These are phyloP conservation scores for Lipomyces starkeyi DNA, from an alignment of 805 yeast genomes.

Conservation along the genomic window DNA sequence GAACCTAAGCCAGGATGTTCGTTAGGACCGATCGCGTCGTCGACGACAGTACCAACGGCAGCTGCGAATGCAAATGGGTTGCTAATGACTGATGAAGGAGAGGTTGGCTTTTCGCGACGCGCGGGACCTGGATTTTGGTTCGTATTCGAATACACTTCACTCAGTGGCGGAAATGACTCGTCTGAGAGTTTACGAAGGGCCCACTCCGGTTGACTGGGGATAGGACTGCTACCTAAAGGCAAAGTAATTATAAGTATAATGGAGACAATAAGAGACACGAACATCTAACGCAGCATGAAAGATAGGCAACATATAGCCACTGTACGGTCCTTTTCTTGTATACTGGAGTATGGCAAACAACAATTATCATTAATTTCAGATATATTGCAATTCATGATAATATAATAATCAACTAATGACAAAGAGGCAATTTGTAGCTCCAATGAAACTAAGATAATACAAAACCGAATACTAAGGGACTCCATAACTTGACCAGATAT, in stretches of 20 bases:
- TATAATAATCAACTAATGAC: constrained; percentile 2
- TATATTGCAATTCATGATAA: constrained; percentile 8
- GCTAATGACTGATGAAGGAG: not conserved
- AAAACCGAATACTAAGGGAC: constrained; percentile 6
- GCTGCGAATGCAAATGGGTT: not conserved
- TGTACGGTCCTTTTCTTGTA: not conserved
- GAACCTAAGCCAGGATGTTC: no score
- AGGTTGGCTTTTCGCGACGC: not conserved
- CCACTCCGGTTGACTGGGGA: not conserved
- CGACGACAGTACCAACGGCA: no score
- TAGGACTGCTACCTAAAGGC: not conserved
- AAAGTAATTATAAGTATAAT: not conserved
- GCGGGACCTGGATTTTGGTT: not conserved
- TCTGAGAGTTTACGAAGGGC: constrained; percentile 2
- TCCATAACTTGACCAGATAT: constrained; percentile 2
- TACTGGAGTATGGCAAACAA: not conserved
- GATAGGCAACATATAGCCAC: not conserved
- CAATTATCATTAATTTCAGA: constrained; percentile 9
- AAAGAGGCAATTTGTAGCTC: not conserved
- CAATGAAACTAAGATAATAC: constrained; percentile 1
- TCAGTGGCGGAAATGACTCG: constrained; percentile 7
- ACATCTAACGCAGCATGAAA: not conserved
- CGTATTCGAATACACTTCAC: constrained; percentile 7
- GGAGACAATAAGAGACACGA: not conserved
- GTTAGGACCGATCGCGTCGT: no score